Percentiles rank a stretch among this genome's conserved stretches.
phyloP scores from a whole-genome alignment of 1,284 basidiomycete species.

The Thecaphora frezii region DNA sequence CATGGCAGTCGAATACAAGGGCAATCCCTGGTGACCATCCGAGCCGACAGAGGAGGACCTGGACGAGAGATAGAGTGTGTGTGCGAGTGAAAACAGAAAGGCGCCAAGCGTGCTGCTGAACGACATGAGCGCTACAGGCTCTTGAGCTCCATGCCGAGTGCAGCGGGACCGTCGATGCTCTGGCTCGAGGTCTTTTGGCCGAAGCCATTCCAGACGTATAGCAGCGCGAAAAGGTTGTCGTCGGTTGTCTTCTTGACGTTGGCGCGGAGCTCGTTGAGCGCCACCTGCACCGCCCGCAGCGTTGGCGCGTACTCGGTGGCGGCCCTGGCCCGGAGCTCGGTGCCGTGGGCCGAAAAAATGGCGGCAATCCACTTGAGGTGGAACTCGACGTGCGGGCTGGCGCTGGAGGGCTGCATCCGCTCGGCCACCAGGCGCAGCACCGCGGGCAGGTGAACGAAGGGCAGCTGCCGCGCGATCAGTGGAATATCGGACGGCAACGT shows the following conservation, averaged over 20 bases:
- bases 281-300: slow-evolving; percentile 43
- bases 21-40: no score
- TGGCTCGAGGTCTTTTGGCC: slow-evolving; percentile 3
- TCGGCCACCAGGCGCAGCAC: slow-evolving; percentile 47
- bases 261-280: slow-evolving; percentile 51
- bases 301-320: slow-evolving; percentile 44
- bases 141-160: slow-evolving; percentile 27
- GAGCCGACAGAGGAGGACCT: no score
- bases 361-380: slow-evolving; percentile 54
- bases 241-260: slow-evolving; percentile 52
- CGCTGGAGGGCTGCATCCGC: slow-evolving; percentile 43
- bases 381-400: slow-evolving; percentile 57
- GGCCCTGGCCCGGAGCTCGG: slow-evolving; percentile 35
- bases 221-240: slow-evolving; percentile 46
- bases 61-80: no score
- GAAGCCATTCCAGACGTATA: slow-evolving; percentile 52
- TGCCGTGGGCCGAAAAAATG: slow-evolving; percentile 47
- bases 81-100: no score
- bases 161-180: slow-evolving; percentile 15
- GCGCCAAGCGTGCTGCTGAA: no score
- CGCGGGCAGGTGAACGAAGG: slow-evolving; percentile 27
- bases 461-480: slow-evolving; percentile 50
- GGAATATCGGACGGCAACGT: slow-evolving; percentile 42
- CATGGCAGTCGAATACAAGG: no score
- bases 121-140: slow-evolving; percentile 10